Evolutionary conservation across 2,329 filamentous ascomycete species (phyloP), one percentile per base, ranked within the genome.

Genomic region (Pestalotiopsis fici): DNA sequence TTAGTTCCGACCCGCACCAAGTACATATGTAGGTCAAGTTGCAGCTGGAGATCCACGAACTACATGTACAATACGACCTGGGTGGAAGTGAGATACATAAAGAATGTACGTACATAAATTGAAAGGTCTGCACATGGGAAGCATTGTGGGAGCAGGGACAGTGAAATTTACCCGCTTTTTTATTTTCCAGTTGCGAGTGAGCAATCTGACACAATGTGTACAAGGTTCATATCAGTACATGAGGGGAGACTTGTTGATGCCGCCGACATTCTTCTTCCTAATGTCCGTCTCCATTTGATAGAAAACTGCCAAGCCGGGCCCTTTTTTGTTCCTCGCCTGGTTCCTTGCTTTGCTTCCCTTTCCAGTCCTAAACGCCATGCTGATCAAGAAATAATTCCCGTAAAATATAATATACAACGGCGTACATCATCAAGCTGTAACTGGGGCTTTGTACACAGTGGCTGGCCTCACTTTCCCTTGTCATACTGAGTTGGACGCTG

Each of bases 351-450:
- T n/a, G n/a, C n/a, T n/a, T n/a, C n/a, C 31, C 31, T 35, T 35
- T 65, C 63, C 63, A 39, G 59, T 47, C 64, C 64, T 37, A 56
- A 66, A 66, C 64, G 64, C 64, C 64, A 50, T 60, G 64, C 64
- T 66, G 50, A 47, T 60, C 21, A 25, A 15, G 18, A 23, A 59
- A 61, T 12, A 23, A 31, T 27, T 31, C 15, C 25, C 50, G 11
- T 35, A 47, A 35, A 60, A 18, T n/a, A 61, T 66, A 35, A 31
- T 50, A 60, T 66, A 66, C 57, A 65, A 27, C 63, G 27, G 28
- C 57, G 28, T 60, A 37, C 28, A 50, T 50, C 35, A 39, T 23
- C 23, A 37, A 15, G n/a, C 18, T 23, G 60, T 64, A n/a, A 47
- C 60, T n/a, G 13, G 15, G n/a, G 59, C 35, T n/a, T 27, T 61